Conservation (phyloP, 257 asterid species). For the Apocynum venetum region DNA sequence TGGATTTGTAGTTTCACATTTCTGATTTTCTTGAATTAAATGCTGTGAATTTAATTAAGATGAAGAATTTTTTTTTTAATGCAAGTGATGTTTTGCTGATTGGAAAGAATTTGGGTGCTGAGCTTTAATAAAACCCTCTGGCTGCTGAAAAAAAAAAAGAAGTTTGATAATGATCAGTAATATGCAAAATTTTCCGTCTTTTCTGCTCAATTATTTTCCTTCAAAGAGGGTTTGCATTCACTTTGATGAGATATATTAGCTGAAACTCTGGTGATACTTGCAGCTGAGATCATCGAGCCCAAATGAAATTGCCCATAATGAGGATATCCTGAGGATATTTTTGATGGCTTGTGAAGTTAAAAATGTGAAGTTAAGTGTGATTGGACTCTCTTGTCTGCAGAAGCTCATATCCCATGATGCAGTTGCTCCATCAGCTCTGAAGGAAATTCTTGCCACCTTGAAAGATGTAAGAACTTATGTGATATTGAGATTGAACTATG, state of each 20-base stretch:
- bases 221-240: no score
- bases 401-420: slow-evolving; percentile 93
- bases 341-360: slow-evolving; percentile 97
- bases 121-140: background rate
- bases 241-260: slow-evolving; percentile 8
- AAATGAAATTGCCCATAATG: slow-evolving; percentile 76
- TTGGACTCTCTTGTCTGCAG: slow-evolving; percentile 88
- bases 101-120: background rate
- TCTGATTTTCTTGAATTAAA: background rate
- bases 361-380: slow-evolving; percentile 75
- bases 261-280: slow-evolving; percentile 26
- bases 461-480: slow-evolving; percentile 64
- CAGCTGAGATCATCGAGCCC: slow-evolving; percentile 93
- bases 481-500: background rate
- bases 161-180: background rate
- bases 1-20: background rate
- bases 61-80: background rate
- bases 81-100: background rate
- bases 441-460: slow-evolving; percentile 70
- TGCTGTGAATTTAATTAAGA: background rate
- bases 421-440: slow-evolving; percentile 80
- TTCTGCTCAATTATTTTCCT: background rate
- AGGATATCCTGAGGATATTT: slow-evolving; percentile 80
- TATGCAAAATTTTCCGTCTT: background rate
- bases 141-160: background rate